Evolutionary conservation across 306 rosid species (phyloP).

Genomic region (Lagenaria siceraria): DNA sequence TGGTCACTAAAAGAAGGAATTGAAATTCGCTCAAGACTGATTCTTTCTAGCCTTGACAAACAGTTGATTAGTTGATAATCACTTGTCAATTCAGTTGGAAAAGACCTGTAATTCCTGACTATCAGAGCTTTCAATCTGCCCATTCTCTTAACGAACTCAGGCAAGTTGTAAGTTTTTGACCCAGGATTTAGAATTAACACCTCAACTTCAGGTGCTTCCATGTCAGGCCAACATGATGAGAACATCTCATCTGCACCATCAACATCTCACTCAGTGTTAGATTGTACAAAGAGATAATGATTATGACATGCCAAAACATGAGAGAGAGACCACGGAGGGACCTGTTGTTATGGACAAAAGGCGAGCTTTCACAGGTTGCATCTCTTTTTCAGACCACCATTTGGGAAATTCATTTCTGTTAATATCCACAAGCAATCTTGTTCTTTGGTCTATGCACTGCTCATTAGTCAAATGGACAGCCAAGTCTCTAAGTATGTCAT

Average conservation of each 20-base stretch:
- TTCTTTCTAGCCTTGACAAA: slow-evolving; percentile 26
- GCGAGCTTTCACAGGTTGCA: slow-evolving; percentile 21
- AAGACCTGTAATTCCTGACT: slow-evolving; percentile 32
- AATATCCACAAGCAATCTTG: slow-evolving; percentile 31
- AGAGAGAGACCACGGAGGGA: slow-evolving; percentile 12
- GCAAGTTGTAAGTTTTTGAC: slow-evolving; percentile 22
- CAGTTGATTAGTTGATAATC: slow-evolving; percentile 23
- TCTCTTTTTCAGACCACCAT: slow-evolving; percentile 35
- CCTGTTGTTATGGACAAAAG: slow-evolving; percentile 58
- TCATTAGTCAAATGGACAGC: slow-evolving; percentile 28
- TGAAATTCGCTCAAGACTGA: slow-evolving; percentile 45
- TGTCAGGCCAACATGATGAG: slow-evolving; percentile 32
- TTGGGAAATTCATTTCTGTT: slow-evolving; percentile 29
- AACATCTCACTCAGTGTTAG: background rate
- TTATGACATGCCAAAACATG: slow-evolving; percentile 13
- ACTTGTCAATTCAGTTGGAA: slow-evolving; percentile 20
- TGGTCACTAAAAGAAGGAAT: slow-evolving; percentile 24
- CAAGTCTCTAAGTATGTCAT: slow-evolving; percentile 55
- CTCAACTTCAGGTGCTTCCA: slow-evolving; percentile 32
- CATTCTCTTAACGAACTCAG: slow-evolving; percentile 38
- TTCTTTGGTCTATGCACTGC: slow-evolving; percentile 19
- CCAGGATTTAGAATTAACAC: slow-evolving; percentile 42
- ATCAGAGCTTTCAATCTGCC: slow-evolving; percentile 38
- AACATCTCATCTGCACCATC: slow-evolving; percentile 45
- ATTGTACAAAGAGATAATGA: background rate